A percentile compares a stretch with the other conserved stretches of the same genome.
phyloP scores from a whole-genome alignment of 2,329 filamentous ascomycete species.

The Penicillium sp. region DNA sequence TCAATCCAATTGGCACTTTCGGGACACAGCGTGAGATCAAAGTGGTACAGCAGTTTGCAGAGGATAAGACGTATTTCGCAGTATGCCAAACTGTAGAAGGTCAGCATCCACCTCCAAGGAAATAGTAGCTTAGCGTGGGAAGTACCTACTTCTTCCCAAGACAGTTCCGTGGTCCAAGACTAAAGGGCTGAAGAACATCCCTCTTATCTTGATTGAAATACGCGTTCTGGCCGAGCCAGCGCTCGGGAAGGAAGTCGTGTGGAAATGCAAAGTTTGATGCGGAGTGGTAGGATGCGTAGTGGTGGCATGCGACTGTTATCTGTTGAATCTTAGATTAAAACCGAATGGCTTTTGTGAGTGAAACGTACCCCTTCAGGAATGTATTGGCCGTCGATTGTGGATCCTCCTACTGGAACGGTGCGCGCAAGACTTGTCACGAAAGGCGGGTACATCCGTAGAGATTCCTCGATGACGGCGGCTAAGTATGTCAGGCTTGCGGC shows the following conservation, averaged over 20 bases:
- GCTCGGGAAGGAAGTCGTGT: slow-evolving; percentile 31
- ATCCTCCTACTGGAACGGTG: slow-evolving; percentile 31
- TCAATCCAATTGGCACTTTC: slow-evolving; percentile 20
- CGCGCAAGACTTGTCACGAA: slow-evolving; percentile 30
- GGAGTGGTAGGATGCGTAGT: slow-evolving; percentile 27
- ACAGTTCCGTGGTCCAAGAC: slow-evolving; percentile 37
- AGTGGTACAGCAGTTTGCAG: slow-evolving; percentile 27
- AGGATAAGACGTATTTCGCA: slow-evolving; percentile 27
- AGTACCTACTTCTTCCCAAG: slow-evolving; percentile 30
- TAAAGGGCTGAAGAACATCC: slow-evolving; percentile 35
- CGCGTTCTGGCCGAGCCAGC: slow-evolving; percentile 29
- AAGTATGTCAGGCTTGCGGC: slow-evolving; percentile 42
- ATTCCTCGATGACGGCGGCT: slow-evolving; percentile 49
- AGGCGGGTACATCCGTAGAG: slow-evolving; percentile 48
- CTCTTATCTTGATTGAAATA: slow-evolving; percentile 22
- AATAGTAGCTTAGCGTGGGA: background rate
- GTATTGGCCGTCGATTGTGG: slow-evolving; percentile 33
- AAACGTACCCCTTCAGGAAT: slow-evolving; percentile 31
- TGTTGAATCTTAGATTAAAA: background rate
- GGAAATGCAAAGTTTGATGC: slow-evolving; percentile 25
- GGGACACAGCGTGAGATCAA: slow-evolving; percentile 19
- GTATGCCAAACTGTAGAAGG: slow-evolving; percentile 20
- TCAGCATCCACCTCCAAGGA: background rate
- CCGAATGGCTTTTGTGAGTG: background rate
- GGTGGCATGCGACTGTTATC: slow-evolving; percentile 21